These are phyloP conservation scores for Rubroshorea leprosula DNA, from an alignment of 345 rosid species.

Conservation along the genomic window DNA sequence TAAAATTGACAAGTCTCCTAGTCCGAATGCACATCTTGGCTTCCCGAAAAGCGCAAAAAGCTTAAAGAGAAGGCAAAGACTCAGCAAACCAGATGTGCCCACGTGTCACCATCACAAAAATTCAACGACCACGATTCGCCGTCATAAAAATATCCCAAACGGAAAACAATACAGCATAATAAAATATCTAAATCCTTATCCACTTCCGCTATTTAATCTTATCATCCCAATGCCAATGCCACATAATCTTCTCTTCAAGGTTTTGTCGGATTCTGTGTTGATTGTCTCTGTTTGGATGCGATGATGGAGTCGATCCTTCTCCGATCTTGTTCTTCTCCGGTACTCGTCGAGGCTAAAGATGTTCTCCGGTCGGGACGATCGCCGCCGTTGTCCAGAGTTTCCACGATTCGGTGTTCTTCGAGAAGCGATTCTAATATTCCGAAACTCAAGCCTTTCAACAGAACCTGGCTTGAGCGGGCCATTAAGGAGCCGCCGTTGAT, in stretches of 20 bases:
- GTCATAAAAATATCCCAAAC: background rate
- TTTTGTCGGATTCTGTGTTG: too few species aligned
- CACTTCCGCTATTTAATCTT: constrained; percentile 12
- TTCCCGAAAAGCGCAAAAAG: too few species aligned
- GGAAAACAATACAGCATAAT: background rate
- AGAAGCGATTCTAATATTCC: constrained; percentile 43
- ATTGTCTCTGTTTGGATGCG: constrained; percentile 19
- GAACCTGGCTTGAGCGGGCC: constrained; percentile 51
- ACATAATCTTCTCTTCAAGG: too few species aligned
- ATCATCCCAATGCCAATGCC: background rate
- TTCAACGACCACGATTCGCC: background rate
- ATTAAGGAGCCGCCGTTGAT: constrained; percentile 60
- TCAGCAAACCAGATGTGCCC: too few species aligned
- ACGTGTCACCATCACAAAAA: background rate
- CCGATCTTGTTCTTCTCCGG: constrained; percentile 31
- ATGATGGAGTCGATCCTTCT: constrained; percentile 41
- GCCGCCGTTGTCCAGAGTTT: constrained; percentile 12
- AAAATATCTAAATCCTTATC: constrained; percentile 31
- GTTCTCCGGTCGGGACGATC: constrained; percentile 13
- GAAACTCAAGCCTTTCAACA: constrained; percentile 76
- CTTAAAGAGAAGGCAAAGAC: too few species aligned
- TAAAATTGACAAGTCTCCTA: too few species aligned
- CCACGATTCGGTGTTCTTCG: constrained; percentile 39
- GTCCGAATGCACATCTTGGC: too few species aligned
- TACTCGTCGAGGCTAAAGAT: constrained; percentile 26